Base-by-base conservation (phyloP, 768 basidiomycete species). In the Dioszegia hungarica region DNA sequence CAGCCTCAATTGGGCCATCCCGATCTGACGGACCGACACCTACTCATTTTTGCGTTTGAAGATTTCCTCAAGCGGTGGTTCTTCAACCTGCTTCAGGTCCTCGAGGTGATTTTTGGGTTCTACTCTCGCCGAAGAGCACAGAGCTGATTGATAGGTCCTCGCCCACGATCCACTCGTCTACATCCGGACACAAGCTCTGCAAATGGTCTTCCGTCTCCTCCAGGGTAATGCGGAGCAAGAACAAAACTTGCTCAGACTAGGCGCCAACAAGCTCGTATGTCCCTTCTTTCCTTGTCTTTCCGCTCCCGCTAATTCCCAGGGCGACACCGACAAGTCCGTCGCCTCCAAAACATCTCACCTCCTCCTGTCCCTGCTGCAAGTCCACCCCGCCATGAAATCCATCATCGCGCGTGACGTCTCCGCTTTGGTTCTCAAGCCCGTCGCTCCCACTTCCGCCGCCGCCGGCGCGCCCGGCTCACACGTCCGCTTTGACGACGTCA, bases 51-150 rank as follows among this genome's bases (percentile, higher is more conserved):
- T 86, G 87, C 86, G 59, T 98, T 95, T 74, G 95, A 99, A 75
- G 94, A 98, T 67, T 97, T 90, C 89, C 74, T 97, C 47, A 99
- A 99, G 78, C 92, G 91, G 62, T 98, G 87, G 75, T 97, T 95
- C 78, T 98, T 94, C 77, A 85, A 86, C 1, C 76, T 95, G 36
- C 82, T 98, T 2, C 89, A 94, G 73, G 84, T 89, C 36, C 83
- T 97, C 17, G 94, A 99, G 82, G 90, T 88, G 38, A 40, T 79
- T 67, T 19, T 14, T 19, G 6, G 9, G 40, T 9, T 5, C 5
- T n/a, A 5, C 19, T 14, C 24, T 20, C 12, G n/a, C n/a, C n/a
- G n/a, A n/a, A n/a, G n/a, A n/a, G n/a, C n/a, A n/a, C n/a, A n/a
- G 5, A 55, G 25, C 48, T 54, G 39, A 57, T 62, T 22, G 24